Conservation (phyloP, 345 rosid genomes). For the Boechera divaricarpa region DNA sequence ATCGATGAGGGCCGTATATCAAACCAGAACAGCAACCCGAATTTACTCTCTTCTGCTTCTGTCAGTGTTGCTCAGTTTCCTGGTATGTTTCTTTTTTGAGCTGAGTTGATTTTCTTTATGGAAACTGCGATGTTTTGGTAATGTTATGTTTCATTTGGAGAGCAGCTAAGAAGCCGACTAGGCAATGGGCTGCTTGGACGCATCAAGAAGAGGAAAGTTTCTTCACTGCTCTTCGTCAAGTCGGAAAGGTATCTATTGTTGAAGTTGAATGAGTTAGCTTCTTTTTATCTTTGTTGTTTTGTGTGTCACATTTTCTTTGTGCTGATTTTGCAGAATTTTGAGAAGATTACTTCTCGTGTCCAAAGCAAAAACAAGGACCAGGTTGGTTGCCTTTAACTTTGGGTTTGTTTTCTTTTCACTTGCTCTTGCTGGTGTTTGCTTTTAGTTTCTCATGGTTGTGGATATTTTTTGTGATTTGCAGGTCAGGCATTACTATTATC, state of each 20-base stretch:
- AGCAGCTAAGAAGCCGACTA: conserved; percentile 82
- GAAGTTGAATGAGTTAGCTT: not conserved
- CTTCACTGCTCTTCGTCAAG: conserved; percentile 97
- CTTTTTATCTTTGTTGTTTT: conserved; percentile 6
- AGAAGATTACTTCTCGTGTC: conserved; percentile 93
- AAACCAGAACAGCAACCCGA: conserved; percentile 55
- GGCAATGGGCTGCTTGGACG: conserved; percentile 99
- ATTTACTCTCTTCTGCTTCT: conserved; percentile 48
- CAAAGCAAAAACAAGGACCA: conserved; percentile 99
- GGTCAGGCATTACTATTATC: conserved; percentile 99
- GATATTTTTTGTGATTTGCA: conserved; percentile 46
- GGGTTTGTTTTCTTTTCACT: conserved; percentile 5
- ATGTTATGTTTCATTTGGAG: conserved; percentile 21
- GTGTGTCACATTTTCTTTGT: conserved; percentile 13
- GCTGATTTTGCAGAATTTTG: conserved; percentile 77
- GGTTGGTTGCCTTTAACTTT: conserved; percentile 52
- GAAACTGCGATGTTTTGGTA: conserved; percentile 10
- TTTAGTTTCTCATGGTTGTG: conserved; percentile 23
- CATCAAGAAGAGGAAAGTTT: conserved; percentile 98
- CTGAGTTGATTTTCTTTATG: conserved; percentile 5
- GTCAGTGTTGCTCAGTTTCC: conserved; percentile 54
- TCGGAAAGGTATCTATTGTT: conserved; percentile 76
- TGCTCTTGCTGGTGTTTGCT: conserved; percentile 8
- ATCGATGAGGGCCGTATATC: conserved; percentile 28
- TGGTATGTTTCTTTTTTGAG: conserved; percentile 54